Base-by-base conservation (phyloP, 1,284 basidiomycete species). In the Leccinum fallax region DNA sequence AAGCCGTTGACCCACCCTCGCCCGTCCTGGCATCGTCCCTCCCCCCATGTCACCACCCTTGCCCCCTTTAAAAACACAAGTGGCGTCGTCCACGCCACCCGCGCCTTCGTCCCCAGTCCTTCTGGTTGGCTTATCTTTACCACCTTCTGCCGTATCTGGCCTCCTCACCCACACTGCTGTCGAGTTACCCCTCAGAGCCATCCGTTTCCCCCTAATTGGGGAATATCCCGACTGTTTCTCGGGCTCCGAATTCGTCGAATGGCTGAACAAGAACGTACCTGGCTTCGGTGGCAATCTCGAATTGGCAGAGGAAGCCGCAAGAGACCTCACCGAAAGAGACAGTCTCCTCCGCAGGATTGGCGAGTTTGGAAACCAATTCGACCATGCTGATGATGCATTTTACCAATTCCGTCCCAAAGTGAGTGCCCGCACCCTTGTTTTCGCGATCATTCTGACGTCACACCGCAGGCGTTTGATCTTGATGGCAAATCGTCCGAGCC, bases 401-500 rank as follows among this genome's bases (percentile, higher is more conserved):
- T 93, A 90, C 73, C 91, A 93, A 72, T 92, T 93, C 77, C 79
- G 91, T 28, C 83, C 87, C 32, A 91, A 89, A 82, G 89, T 89
- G 64, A 9, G 77, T 70, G 30, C 40, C 34, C n/a, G 7, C 5
- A 4, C 32, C 30, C 40, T 26, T n/a, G 9, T 40, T 21, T n/a
- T 53, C 26, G 11, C 2, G 15, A 46, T 57, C 24, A 16, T 36
- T 24, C 60, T 65, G 48, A 72, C 57, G 16, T 10, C 15, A 38
- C 1, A 16, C 5, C 60, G 15, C 60, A 90, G 87, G 91, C 91
- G 2, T 93, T 93, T 72, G 85, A 86, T 59, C 75, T 92, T 49
- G 85, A 80, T 63, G 75, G 71, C 60, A 77, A 81, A 58, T 71
- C 72, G 21, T 63, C 73, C 8, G 79, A 80, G 5, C 66, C 70